Percentiles rank a stretch among this genome's conserved stretches.
These are phyloP conservation scores for Phytopythium vexans DNA, from an alignment of 352 stramenopile genomes.

Conservation along the genomic window DNA sequence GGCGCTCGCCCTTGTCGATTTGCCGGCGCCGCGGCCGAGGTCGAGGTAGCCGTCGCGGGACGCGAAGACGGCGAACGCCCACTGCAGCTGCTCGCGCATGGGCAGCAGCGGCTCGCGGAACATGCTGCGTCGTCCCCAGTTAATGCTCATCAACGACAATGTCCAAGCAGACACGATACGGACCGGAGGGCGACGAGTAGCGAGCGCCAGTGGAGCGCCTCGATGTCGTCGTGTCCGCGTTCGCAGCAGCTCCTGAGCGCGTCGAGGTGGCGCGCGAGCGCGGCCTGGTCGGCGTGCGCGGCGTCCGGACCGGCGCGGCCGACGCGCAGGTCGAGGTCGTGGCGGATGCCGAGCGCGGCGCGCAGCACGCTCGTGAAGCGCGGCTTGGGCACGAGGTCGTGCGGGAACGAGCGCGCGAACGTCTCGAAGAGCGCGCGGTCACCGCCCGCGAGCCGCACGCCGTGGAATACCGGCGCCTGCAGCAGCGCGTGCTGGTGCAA, in stretches of 20 bases:
- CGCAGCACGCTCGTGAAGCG: constrained; percentile 65
- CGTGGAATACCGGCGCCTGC: constrained; percentile 33
- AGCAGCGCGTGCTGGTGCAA: constrained; percentile 33
- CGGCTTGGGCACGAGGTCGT: constrained; percentile 62
- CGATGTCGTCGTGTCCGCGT: constrained; percentile 40
- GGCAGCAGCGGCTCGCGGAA: constrained; percentile 54
- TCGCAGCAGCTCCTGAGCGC: constrained; percentile 63
- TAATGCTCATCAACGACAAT: neutral
- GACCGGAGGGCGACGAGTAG: constrained; percentile 57
- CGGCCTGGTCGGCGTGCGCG: constrained; percentile 15
- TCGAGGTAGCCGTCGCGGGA: constrained; percentile 51
- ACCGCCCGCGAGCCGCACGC: constrained; percentile 49
- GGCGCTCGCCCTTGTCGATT: constrained; percentile 7
- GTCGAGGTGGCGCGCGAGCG: constrained; percentile 54
- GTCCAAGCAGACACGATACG: neutral
- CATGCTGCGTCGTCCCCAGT: constrained; percentile 19
- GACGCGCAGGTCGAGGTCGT: constrained; percentile 1
- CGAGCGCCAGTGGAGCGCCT: constrained; percentile 64
- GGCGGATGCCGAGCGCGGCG: constrained; percentile 39
- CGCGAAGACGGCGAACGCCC: constrained; percentile 53
- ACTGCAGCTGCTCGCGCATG: constrained; percentile 51
- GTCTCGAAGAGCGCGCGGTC: constrained; percentile 64
- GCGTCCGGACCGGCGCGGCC: neutral
- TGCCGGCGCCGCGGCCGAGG: constrained; percentile 1
- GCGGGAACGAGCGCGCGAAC: constrained; percentile 68